Conservation (phyloP, 2,329 filamentous ascomycete species). For the Gnomoniopsis sp. region DNA sequence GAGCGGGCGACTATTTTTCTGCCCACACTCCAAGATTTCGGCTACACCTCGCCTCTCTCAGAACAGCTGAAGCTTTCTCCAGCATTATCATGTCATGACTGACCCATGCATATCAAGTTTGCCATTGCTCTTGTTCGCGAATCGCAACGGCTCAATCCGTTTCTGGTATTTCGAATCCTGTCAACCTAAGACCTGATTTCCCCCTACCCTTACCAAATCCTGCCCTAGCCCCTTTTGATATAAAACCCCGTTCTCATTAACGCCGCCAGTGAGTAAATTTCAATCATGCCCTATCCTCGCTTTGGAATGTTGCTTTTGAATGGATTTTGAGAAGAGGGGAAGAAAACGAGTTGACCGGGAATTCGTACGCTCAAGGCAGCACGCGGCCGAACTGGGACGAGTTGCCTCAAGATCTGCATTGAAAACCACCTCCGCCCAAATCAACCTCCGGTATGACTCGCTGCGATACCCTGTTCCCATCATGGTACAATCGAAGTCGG, state of each 20-base stretch:
- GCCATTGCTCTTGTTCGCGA: constrained; percentile 1
- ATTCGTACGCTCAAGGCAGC: not conserved
- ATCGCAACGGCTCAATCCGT: not conserved
- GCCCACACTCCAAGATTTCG: too few relatives aligned
- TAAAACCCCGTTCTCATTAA: constrained; percentile 10
- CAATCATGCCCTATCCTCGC: constrained; percentile 2
- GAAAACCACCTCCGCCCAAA: too few relatives aligned
- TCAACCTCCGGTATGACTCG: too few relatives aligned
- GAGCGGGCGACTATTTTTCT: too few relatives aligned
- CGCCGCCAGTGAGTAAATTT: not conserved
- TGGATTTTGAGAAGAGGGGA: not conserved
- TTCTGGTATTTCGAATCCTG: not conserved
- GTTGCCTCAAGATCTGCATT: too few relatives aligned
- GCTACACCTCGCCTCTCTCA: too few relatives aligned
- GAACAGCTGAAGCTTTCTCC: too few relatives aligned
- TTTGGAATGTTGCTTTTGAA: constrained; percentile 9
- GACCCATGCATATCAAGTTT: too few relatives aligned
- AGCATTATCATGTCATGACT: too few relatives aligned
- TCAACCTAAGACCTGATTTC: not conserved
- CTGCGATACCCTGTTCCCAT: not conserved
- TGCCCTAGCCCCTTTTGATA: not conserved
- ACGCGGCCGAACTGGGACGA: too few relatives aligned
- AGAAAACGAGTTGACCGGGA: not conserved
- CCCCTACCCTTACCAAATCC: not conserved
- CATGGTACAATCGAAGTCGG: not conserved